Base-by-base conservation (phyloP, 2,329 filamentous ascomycete species). In the Fusarium dimerum region DNA sequence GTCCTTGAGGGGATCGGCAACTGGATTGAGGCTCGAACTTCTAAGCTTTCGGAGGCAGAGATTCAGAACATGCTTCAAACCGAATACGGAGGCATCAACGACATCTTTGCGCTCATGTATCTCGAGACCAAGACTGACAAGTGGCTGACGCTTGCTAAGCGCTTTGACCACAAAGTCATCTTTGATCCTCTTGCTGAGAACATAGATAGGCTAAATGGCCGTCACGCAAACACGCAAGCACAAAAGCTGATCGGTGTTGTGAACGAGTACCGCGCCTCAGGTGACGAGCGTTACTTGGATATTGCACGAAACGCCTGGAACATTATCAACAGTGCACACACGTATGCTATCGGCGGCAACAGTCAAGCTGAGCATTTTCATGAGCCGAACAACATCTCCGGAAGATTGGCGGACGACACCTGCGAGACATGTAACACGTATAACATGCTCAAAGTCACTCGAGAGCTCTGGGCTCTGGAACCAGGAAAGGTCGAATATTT, bases 381-480 rank as follows among this genome's bases (percentile, higher is more conserved):
- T 13, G 62, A 64, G 0, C 70, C 78, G 0, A 71, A 80, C 52
- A 75, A 71, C 10, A 81, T 81, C 48, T 68, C 78, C 0, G 60
- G 57, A 3, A 76, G 72, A 47, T 66, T 82, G 11, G 65, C 64
- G 4, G 59, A 66, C 0, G 79, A 82, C 59, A 81, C 78, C 0
- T 74, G 72, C 42, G 79, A 82, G 64, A 72, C 72, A 2, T 82
- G 79, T 66, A 81, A 82, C 62, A 78, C 77, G 1, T 81, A 81
- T 62, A 82, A 82, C 58, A 82, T 82, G 79, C 75, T 82, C 43
- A 81, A 81, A 60, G 65, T 82, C 36, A 80, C 79, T 0, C 72
- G 78, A 1, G 78, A 81, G 49, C 69, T 82, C 5, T 82, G 75
- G 74, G 64, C 71, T 2, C 63, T 74, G 32, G 68, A 77, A 29